phyloP scores from a whole-genome alignment of 768 basidiomycete species.

The Leccinum truebloodii region DNA sequence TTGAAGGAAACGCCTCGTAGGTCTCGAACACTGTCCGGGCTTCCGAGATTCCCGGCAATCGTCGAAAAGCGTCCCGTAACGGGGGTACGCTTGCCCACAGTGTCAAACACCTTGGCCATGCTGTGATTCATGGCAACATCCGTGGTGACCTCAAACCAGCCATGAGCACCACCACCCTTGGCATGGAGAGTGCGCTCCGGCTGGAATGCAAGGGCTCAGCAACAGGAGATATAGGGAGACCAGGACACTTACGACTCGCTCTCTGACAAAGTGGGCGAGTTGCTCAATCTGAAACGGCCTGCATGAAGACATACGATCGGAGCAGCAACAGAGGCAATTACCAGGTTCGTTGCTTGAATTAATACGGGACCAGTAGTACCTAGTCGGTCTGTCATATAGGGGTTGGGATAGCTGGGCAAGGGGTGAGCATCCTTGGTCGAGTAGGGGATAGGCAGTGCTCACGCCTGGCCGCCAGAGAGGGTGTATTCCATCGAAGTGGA shows the following conservation, averaged over 20 bases:
- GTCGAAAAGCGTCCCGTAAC: constrained; percentile 48
- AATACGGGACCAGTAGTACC: constrained; percentile 17
- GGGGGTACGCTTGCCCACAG: constrained; percentile 19
- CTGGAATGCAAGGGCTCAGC: background rate
- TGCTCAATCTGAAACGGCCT: constrained; percentile 14
- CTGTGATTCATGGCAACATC: constrained; percentile 16
- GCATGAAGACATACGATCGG: background rate
- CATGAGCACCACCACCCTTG: constrained; percentile 19
- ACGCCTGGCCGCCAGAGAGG: constrained; percentile 18
- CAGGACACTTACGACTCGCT: constrained; percentile 16
- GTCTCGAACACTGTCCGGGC: constrained; percentile 50
- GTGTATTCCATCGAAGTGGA: constrained; percentile 18
- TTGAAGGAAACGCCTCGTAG: constrained; percentile 55
- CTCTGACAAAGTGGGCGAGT: constrained; percentile 20
- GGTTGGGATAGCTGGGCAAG: constrained; percentile 17
- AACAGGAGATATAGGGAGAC: background rate
- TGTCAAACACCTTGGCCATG: constrained; percentile 18
- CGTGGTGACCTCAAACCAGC: constrained; percentile 22
- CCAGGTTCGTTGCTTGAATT: constrained; percentile 15
- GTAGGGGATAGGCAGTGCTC: background rate
- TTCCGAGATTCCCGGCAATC: constrained; percentile 53
- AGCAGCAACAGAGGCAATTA: background rate
- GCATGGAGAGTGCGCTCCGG: constrained; percentile 21
- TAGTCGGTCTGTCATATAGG: constrained; percentile 16
- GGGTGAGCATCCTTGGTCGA: background rate